Conservation (phyloP, 73 alveolate species). For the Tetrahymena malaccensis region DNA sequence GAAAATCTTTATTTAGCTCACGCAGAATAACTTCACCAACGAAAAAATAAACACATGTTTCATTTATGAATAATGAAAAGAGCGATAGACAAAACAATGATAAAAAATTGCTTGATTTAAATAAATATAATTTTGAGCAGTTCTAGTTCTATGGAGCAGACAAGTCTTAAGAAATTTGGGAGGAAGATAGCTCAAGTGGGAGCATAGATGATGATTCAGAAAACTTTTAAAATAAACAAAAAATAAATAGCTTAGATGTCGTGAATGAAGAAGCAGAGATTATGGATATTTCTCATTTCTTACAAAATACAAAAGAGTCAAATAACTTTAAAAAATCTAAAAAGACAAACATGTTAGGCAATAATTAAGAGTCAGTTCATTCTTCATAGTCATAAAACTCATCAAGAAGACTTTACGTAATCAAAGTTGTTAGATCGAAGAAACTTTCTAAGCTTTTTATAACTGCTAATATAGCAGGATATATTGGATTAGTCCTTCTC, state of each 20-base stretch:
- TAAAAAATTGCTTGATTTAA: not conserved
- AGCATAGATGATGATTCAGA: not conserved
- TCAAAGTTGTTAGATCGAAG: not conserved
- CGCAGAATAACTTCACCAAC: not conserved
- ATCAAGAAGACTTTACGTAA: not conserved
- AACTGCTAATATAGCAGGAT: not conserved
- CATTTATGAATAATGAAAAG: not conserved
- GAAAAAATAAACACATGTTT: not conserved
- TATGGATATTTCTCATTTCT: not conserved
- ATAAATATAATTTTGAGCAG: not conserved
- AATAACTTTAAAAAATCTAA: not conserved
- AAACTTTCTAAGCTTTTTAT: not conserved
- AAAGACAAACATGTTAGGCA: not conserved
- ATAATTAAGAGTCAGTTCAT: not conserved
- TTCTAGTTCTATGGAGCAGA: not conserved
- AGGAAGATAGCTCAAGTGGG: not conserved
- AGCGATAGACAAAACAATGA: not conserved
- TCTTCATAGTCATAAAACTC: not conserved
- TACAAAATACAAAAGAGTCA: not conserved
- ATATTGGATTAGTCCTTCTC: not conserved
- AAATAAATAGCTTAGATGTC: not conserved
- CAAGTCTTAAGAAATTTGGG: not conserved
- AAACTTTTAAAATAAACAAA: not conserved
- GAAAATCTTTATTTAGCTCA: not conserved
- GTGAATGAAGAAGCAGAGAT: not conserved